Conservation (phyloP, 192 early-diverging fungal genomes). For the Chytriomyces sp. region DNA sequence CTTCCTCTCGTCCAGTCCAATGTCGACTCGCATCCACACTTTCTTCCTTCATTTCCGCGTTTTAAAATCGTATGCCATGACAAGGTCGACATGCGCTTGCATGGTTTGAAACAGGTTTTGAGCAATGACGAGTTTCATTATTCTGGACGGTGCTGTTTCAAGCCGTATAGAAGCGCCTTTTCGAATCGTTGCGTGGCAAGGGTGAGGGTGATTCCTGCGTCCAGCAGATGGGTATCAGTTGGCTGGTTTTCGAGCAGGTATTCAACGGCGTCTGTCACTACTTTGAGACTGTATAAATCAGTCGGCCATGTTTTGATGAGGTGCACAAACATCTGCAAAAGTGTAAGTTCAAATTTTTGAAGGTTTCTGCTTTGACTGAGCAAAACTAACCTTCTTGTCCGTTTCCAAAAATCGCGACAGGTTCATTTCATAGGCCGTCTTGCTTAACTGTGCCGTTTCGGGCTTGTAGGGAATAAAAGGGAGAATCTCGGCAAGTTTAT, state of each 20-base stretch:
- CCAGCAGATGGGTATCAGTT: constrained; percentile 66
- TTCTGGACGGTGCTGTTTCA: constrained; percentile 71
- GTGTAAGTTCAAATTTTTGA: constrained; percentile 31
- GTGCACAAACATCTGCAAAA: constrained; percentile 58
- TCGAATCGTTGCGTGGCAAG: constrained; percentile 58
- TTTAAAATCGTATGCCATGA: constrained; percentile 81
- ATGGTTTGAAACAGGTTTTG: constrained; percentile 85
- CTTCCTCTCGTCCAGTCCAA: constrained; percentile 23
- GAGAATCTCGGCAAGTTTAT: constrained; percentile 76
- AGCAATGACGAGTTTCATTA: constrained; percentile 73
- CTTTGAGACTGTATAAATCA: constrained; percentile 74
- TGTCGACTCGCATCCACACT: constrained; percentile 9
- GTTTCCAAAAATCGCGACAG: constrained; percentile 70
- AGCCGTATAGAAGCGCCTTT: constrained; percentile 79
- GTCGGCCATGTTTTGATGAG: constrained; percentile 82
- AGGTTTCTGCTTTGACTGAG: not conserved
- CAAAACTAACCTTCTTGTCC: constrained; percentile 61
- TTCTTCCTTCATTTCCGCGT: constrained; percentile 3
- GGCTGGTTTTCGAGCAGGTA: constrained; percentile 62
- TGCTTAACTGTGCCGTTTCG: constrained; percentile 70
- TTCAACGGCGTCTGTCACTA: constrained; percentile 79
- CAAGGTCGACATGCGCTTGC: constrained; percentile 74
- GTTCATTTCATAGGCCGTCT: constrained; percentile 86
- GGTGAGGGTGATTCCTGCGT: constrained; percentile 71
- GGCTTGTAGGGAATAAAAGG: constrained; percentile 72